Evolutionary conservation across 164 flowering plant genomes (phyloP), one percentile per base, ranked within the genome.

Genomic region (Aristolochia fimbriata): DNA sequence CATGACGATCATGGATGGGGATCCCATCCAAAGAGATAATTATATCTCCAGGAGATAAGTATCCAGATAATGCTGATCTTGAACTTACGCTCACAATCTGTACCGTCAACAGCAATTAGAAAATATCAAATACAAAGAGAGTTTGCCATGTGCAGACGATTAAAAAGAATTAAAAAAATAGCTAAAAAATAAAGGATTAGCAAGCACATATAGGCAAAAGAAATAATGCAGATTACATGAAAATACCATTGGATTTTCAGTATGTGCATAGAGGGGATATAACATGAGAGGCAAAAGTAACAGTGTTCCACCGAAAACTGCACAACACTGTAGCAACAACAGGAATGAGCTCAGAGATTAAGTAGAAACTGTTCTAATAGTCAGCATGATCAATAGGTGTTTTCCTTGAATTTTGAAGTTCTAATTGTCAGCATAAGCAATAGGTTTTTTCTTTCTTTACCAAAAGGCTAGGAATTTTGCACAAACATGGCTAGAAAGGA

Each of bases 41-140:
- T 23, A 77, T 60, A 73, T 92, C 93, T 20, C 86, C 85, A 62
- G 83, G 77, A 62, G 89, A 78, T 67, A 92, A 62, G 72, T 78
- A 75, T 17, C 77, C 79, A 54, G 76, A 76, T 64, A 92, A 63
- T 17, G 93, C 85, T 24, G 98, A 92, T 1, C 59, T 33, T 17
- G 80, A 59, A 50, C 83, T 69, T 51, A 89, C 80, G 48, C 71
- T 76, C 75, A 92, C 62, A 63, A 92, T 91, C 97, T 91, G 69
- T 61, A 16, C 20, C 25, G 46, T 14, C n/a, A 20, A 55, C 24
- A 55, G 30, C 41, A 21, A 16, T 30, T 15, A 47, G 22, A 21
- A 53, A 53, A 20, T 16, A 33, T 19, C 63, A 30, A 31, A 37
- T 59, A 24, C 20, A 9, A 31, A 61, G 47, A 19, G 31, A 56